A percentile compares a stretch with the other conserved stretches of the same genome.
phyloP scores from a whole-genome alignment of 306 rosid genomes.

The Trifolium subterraneum region DNA sequence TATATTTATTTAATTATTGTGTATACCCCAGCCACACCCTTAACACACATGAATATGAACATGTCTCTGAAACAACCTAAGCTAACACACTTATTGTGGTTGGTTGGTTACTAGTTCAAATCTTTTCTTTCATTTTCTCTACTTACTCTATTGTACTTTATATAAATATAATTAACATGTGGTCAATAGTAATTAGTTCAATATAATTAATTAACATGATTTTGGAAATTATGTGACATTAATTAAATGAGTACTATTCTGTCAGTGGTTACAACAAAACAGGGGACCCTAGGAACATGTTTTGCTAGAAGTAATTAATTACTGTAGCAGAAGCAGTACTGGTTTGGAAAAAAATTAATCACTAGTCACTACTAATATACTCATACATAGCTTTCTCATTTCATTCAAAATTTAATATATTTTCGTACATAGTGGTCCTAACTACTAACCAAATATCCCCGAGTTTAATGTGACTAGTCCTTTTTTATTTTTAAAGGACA shows the following conservation, averaged over 20 bases:
- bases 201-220: too few species aligned
- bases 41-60: background rate
- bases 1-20: too few species aligned
- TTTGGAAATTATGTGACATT: background rate
- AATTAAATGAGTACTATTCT: background rate
- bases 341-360: too few species aligned
- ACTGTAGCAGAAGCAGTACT: background rate
- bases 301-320: too few species aligned
- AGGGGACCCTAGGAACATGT: background rate
- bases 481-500: too few species aligned
- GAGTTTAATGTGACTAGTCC: background rate
- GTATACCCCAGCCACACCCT: background rate
- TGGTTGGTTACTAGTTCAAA: too few species aligned
- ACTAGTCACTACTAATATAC: too few species aligned
- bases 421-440: background rate
- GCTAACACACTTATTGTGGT: background rate
- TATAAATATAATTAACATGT: too few species aligned
- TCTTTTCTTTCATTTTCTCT: too few species aligned
- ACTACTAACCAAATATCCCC: background rate
- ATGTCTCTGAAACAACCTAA: background rate
- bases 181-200: background rate
- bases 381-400: background rate
- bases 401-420: too few species aligned
- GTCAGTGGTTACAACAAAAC: background rate
- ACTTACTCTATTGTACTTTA: too few species aligned